Evolutionary conservation across 805 yeast genomes (phyloP).

Genomic region (Schizosaccharomyces cryophilus): DNA sequence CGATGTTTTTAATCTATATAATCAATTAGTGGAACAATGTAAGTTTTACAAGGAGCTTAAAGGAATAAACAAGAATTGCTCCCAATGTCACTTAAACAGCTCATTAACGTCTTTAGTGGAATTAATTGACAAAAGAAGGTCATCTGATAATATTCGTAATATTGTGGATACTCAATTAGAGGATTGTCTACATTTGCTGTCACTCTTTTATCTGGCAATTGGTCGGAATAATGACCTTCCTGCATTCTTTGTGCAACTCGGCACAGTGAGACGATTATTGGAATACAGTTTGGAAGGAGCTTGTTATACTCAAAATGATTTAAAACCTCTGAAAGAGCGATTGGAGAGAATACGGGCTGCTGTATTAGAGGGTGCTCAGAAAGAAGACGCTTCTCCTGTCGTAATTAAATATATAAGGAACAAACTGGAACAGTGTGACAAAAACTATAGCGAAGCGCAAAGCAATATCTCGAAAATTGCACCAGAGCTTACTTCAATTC

Average conservation of each 20-base stretch:
- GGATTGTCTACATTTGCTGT: slow-evolving; percentile 69
- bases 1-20: slow-evolving; percentile 1
- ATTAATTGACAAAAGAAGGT: not conserved
- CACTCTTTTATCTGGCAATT: slow-evolving; percentile 72
- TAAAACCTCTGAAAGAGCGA: slow-evolving; percentile 51
- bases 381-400: slow-evolving; percentile 32
- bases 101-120: not conserved
- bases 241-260: slow-evolving; percentile 71
- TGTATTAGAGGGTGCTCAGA: slow-evolving; percentile 31
- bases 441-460: slow-evolving; percentile 32
- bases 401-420: not conserved
- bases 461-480: slow-evolving; percentile 26
- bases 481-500: slow-evolving; percentile 15
- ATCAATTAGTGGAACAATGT: slow-evolving; percentile 1
- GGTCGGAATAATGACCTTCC: slow-evolving; percentile 81
- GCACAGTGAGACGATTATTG: slow-evolving; percentile 55
- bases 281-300: slow-evolving; percentile 61
- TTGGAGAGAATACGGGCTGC: slow-evolving; percentile 45
- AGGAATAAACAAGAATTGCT: not conserved
- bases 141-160: slow-evolving; percentile 6
- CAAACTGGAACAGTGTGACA: slow-evolving; percentile 18
- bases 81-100: not conserved
- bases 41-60: not conserved
- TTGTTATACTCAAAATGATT: slow-evolving; percentile 64
- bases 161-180: slow-evolving; percentile 53